Base-by-base conservation (phyloP, 495 filamentous ascomycete species). In the Choiromyces venosus region DNA sequence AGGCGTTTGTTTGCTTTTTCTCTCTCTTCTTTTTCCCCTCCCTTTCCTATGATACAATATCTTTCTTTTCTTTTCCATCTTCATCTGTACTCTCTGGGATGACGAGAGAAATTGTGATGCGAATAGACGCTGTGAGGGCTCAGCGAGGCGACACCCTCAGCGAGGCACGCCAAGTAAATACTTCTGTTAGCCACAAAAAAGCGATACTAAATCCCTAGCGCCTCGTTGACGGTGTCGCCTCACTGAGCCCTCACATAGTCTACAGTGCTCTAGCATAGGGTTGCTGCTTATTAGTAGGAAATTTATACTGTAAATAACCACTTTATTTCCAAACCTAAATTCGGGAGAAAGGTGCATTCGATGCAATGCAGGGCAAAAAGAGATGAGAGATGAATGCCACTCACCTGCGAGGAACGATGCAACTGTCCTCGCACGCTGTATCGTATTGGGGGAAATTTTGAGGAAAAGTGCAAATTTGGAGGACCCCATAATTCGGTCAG, bases 1-100 rank as follows among this genome's bases (percentile, higher is more conserved):
- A 39, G 66, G 52, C 67, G 33, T 73, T 42, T 70, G 37, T 70
- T 38, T 68, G 61, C 61, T 70, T 70, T 69, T 73, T 52, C 69
- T 25, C 67, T 33, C 64, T 29, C 6, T 37, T 68, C 35, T 68
- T 69, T 68, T 10, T 66, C 39, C 65, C 65, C 44, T 73, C 25
- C n/a, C n/a, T n/a, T n/a, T n/a, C n/a, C n/a, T n/a, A n/a, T n/a
- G n/a, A n/a, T n/a, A n/a, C n/a, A n/a, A n/a, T n/a, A n/a, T n/a
- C 65, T 21, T 37, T 66, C 18, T 18, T 66, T 33, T 29, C 65
- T 4, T 67, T 37, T 35, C 14, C n/a, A 3, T 37, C 25, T 4
- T 10, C 6, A 56, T 25, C 46, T 56, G 21, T 4, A 29, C 52
- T 29, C 25, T 1, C 52, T 61, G 4, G 9, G 52, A 12, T 16